phyloP scores from a whole-genome alignment of 2,329 filamentous ascomycete species.

The Diaporthe australafricana region DNA sequence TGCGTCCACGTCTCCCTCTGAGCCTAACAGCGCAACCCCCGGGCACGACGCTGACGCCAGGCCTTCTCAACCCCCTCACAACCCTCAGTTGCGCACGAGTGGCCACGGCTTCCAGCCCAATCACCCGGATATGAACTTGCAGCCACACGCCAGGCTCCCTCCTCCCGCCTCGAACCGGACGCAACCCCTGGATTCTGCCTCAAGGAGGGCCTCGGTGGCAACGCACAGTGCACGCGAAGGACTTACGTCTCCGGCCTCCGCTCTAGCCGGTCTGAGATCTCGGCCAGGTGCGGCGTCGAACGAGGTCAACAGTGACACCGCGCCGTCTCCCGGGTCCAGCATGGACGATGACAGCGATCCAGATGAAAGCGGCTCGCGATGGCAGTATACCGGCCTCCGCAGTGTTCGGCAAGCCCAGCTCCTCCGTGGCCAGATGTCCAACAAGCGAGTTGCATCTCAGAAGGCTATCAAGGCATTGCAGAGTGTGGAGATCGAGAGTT shows the following conservation, averaged over 20 bases:
- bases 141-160: slow-evolving; percentile 16
- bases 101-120: neutral
- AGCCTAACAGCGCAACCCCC: neutral
- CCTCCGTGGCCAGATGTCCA: slow-evolving; percentile 56
- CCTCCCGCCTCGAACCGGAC: slow-evolving; percentile 4
- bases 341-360: slow-evolving; percentile 36
- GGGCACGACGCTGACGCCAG: slow-evolving; percentile 9
- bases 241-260: neutral
- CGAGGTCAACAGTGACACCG: slow-evolving; percentile 17
- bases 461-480: slow-evolving; percentile 59
- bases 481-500: slow-evolving; percentile 56
- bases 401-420: slow-evolving; percentile 49
- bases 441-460: slow-evolving; percentile 61
- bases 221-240: neutral
- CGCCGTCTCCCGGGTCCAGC: slow-evolving; percentile 16
- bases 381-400: slow-evolving; percentile 16
- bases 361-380: slow-evolving; percentile 51
- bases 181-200: neutral
- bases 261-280: slow-evolving; percentile 28
- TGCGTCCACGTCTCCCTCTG: neutral
- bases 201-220: slow-evolving; percentile 1
- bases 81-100: neutral
- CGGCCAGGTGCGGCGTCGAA: slow-evolving; percentile 16
- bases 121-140: slow-evolving; percentile 15
- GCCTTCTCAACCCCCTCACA: neutral